phyloP scores from a whole-genome alignment of 2,329 filamentous ascomycete genomes.

The Verticillium longisporum region DNA sequence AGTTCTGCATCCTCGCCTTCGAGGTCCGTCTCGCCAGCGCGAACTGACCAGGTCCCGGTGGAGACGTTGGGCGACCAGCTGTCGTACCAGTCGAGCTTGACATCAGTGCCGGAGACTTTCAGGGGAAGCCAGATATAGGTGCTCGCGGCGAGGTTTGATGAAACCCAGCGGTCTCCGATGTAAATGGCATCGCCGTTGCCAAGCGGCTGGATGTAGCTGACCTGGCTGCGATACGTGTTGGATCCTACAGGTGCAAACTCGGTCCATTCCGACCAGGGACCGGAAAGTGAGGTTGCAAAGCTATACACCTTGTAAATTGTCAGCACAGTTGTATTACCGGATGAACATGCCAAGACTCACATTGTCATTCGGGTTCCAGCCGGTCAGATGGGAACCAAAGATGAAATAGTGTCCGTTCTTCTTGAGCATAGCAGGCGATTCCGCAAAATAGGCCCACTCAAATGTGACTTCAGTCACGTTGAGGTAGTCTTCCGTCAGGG shows the following conservation, averaged over 20 bases:
- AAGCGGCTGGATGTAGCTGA: slow-evolving; percentile 47
- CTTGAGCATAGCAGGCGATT: slow-evolving; percentile 59
- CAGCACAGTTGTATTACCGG: background rate
- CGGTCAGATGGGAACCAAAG: slow-evolving; percentile 52
- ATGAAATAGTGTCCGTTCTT: slow-evolving; percentile 55
- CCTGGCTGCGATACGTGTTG: slow-evolving; percentile 54
- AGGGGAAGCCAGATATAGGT: slow-evolving; percentile 63
- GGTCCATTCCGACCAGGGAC: slow-evolving; percentile 55
- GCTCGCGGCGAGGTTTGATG: slow-evolving; percentile 49
- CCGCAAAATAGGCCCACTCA: slow-evolving; percentile 46
- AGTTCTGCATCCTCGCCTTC: slow-evolving; percentile 45
- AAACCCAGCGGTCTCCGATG: slow-evolving; percentile 61
- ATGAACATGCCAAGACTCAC: slow-evolving; percentile 18
- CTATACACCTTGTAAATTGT: slow-evolving; percentile 34
- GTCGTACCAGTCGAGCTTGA: slow-evolving; percentile 42
- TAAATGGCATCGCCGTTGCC: slow-evolving; percentile 41
- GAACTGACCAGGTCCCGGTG: slow-evolving; percentile 34
- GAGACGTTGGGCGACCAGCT: slow-evolving; percentile 45
- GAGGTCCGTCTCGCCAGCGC: slow-evolving; percentile 36
- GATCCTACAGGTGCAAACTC: slow-evolving; percentile 50
- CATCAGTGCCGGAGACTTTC: slow-evolving; percentile 41
- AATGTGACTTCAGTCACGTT: slow-evolving; percentile 41
- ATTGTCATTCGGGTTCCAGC: slow-evolving; percentile 59
- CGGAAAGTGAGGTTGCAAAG: slow-evolving; percentile 48
- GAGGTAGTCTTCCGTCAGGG: slow-evolving; percentile 50